Evolutionary conservation across 805 yeast genomes (phyloP).

Genomic region (Tetrapisispora pingtungensis): DNA sequence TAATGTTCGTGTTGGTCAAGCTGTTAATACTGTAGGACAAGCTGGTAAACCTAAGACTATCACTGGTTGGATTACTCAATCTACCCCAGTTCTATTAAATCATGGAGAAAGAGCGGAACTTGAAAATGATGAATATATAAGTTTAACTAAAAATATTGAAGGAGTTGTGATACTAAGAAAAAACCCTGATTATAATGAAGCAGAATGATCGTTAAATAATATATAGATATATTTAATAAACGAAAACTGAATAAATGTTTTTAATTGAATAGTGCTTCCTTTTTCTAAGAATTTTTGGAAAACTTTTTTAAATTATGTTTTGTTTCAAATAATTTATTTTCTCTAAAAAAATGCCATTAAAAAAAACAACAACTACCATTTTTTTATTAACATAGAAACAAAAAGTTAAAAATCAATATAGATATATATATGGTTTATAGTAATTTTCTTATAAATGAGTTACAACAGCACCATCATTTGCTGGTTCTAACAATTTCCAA

Average conservation of each 20-base stretch:
- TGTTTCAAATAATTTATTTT: no score
- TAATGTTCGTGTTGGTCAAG: slow-evolving; percentile 96
- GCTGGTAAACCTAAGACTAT: slow-evolving; percentile 98
- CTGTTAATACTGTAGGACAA: slow-evolving; percentile 97
- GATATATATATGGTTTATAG: not conserved
- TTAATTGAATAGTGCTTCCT: no score
- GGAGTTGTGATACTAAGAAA: slow-evolving; percentile 89
- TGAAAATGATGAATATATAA: slow-evolving; percentile 78
- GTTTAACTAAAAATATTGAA: slow-evolving; percentile 73
- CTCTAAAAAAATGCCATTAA: no score
- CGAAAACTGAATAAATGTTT: not conserved
- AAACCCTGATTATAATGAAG: slow-evolving; percentile 74
- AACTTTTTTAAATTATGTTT: not conserved
- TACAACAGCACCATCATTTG: slow-evolving; percentile 76
- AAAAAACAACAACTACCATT: no score
- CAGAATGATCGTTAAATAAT: slow-evolving; percentile 29
- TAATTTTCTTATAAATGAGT: slow-evolving; percentile 3
- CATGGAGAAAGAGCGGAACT: slow-evolving; percentile 95
- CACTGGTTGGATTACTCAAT: slow-evolving; percentile 99
- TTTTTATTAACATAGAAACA: no score
- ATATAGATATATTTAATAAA: not conserved
- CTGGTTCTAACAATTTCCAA: slow-evolving; percentile 80
- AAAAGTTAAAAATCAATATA: not conserved
- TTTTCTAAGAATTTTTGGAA: not conserved
- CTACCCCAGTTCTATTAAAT: slow-evolving; percentile 89